phyloP scores from a whole-genome alignment of 2,329 filamentous ascomycete genomes.

The Verticillium dahliae region DNA sequence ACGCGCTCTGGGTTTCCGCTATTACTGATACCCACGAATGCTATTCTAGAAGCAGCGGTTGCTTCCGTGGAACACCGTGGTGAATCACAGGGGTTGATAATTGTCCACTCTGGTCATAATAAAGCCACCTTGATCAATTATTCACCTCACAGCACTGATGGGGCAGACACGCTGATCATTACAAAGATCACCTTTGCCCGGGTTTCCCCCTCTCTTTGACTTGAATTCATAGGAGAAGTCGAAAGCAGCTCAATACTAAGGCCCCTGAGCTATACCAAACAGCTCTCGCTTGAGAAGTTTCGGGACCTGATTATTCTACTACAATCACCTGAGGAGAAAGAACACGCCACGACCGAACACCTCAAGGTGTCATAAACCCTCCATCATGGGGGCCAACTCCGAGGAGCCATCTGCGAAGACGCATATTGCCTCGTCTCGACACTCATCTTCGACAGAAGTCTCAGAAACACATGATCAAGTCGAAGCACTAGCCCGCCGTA shows the following conservation, averaged over 20 bases:
- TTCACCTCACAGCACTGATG: background rate
- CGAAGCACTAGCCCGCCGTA: conserved; percentile 4
- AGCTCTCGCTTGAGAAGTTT: too few relatives aligned
- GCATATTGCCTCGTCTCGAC: background rate
- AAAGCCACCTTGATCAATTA: background rate
- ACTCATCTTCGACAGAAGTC: background rate
- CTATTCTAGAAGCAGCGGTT: background rate
- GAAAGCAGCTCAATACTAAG: too few relatives aligned
- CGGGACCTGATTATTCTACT: too few relatives aligned
- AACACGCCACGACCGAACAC: background rate
- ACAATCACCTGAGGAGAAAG: too few relatives aligned
- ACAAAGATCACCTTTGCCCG: too few relatives aligned
- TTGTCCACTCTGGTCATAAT: background rate
- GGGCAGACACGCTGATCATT: background rate
- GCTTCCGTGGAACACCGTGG: background rate
- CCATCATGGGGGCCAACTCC: background rate
- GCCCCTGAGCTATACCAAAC: too few relatives aligned
- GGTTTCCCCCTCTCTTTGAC: too few relatives aligned
- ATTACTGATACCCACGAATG: background rate
- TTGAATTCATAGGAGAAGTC: too few relatives aligned
- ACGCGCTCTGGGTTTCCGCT: background rate
- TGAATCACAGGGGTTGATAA: background rate
- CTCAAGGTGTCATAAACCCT: background rate
- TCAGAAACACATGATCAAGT: background rate
- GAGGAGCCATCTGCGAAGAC: background rate